Evolutionary conservation across 2,329 filamentous ascomycete species (phyloP).

Genomic region (Neoscytalidium dimidiatum): DNA sequence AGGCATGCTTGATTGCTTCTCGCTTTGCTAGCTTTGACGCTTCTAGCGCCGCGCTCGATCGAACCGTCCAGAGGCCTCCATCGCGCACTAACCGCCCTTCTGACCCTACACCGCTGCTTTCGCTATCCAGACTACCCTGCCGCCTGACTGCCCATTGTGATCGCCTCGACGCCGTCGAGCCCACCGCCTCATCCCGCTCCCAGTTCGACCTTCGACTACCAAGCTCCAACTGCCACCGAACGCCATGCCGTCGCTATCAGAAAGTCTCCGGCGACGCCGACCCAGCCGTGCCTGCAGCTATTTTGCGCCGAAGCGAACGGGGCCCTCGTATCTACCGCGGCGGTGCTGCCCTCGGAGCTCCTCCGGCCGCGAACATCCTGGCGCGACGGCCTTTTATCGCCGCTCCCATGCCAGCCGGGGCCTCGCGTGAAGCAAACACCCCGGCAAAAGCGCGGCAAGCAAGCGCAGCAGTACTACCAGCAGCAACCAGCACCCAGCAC

Average conservation of each 20-base stretch:
- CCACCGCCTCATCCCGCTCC: background rate
- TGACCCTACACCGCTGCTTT: slow-evolving; percentile 14
- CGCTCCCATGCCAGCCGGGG: background rate
- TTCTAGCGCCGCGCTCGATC: background rate
- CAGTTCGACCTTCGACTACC: background rate
- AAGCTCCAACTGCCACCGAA: background rate
- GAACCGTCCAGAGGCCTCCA: background rate
- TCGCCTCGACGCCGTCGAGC: background rate
- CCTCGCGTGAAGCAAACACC: background rate
- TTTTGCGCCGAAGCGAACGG: background rate
- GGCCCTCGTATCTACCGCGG: background rate
- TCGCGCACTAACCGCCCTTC: background rate
- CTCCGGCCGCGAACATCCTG: background rate
- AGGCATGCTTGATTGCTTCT: background rate
- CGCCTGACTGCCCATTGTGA: slow-evolving; percentile 11
- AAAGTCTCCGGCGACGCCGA: background rate
- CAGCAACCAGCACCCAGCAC: too few species aligned
- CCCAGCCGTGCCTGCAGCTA: background rate
- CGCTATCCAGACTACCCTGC: background rate
- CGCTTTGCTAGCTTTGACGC: background rate
- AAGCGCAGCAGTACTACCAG: background rate
- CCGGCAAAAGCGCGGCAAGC: background rate
- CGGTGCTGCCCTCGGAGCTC: background rate
- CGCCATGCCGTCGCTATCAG: background rate
- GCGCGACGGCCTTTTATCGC: background rate